Percentiles rank a stretch among this genome's conserved stretches.
Conservation (phyloP, 495 filamentous ascomycete genomes). For the Annulohypoxylon stygium region DNA sequence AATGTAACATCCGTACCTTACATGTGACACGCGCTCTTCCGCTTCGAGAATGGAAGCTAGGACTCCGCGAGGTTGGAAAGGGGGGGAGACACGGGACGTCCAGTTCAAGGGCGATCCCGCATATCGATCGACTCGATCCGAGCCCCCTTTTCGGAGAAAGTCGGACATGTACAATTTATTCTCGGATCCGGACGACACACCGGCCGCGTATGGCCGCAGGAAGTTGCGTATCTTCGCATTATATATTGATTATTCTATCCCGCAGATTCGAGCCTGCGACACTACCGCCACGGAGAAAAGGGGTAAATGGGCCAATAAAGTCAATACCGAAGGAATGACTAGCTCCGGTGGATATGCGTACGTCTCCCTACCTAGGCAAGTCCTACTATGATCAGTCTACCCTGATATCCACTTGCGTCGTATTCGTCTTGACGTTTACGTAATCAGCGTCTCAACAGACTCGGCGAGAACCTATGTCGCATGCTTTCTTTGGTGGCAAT, state of each 20-base stretch:
- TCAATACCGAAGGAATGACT: neutral
- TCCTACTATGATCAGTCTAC: slow-evolving; percentile 19
- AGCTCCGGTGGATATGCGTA: slow-evolving; percentile 6
- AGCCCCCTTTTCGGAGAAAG: slow-evolving; percentile 16
- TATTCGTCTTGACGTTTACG: slow-evolving; percentile 25
- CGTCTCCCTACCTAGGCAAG: neutral
- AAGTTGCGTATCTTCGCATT: neutral
- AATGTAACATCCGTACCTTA: slow-evolving; percentile 32
- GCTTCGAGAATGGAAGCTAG: slow-evolving; percentile 18
- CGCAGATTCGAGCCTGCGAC: neutral
- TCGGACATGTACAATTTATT: slow-evolving; percentile 4
- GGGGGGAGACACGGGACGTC: slow-evolving; percentile 1
- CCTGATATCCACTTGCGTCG: slow-evolving; percentile 8
- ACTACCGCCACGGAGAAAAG: neutral
- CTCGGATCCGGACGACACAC: neutral
- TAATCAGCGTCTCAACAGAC: slow-evolving; percentile 12
- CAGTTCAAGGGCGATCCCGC: slow-evolving; percentile 5
- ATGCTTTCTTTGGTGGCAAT: neutral
- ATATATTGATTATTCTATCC: neutral
- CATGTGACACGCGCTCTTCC: slow-evolving; percentile 18
- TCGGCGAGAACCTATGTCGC: slow-evolving; percentile 12
- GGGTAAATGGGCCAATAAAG: neutral
- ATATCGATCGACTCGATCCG: slow-evolving; percentile 3
- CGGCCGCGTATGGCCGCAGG: neutral
- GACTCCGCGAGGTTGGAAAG: slow-evolving; percentile 26